Evolutionary conservation across 257 asterid genomes (phyloP).

Genomic region (Ehretia macrophylla): DNA sequence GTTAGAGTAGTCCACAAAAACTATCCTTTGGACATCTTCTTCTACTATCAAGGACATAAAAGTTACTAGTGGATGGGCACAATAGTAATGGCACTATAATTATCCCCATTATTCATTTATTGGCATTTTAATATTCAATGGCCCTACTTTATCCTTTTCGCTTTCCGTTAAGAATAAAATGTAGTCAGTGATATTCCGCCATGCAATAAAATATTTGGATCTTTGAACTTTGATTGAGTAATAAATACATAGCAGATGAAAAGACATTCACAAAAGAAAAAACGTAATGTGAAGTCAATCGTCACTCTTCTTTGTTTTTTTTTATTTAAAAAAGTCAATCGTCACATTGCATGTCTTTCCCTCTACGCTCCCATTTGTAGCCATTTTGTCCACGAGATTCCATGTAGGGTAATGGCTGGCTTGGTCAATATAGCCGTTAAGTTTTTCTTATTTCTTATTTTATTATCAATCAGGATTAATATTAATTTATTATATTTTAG

Average conservation of each 20-base stretch:
- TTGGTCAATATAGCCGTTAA: conserved; percentile 8
- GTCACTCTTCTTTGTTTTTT: too few relatives aligned
- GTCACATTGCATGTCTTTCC: neutral
- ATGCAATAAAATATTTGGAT: neutral
- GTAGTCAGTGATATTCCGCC: neutral
- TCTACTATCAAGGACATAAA: too few relatives aligned
- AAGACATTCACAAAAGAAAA: neutral
- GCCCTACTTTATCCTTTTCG: neutral
- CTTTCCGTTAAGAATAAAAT: neutral
- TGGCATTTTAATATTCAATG: too few relatives aligned
- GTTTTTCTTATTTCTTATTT: too few relatives aligned
- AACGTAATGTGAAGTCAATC: neutral
- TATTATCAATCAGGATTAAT: too few relatives aligned
- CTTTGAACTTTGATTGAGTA: too few relatives aligned
- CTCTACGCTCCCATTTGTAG: neutral
- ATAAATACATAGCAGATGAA: conserved; percentile 2
- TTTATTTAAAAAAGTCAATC: neutral
- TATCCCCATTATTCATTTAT: too few relatives aligned
- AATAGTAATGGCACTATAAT: too few relatives aligned
- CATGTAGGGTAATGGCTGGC: conserved; percentile 1
- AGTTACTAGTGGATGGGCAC: too few relatives aligned
- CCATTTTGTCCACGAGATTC: neutral
- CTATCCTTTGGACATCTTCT: too few relatives aligned
- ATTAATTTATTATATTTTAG: too few relatives aligned
- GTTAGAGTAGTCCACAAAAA: too few relatives aligned